phyloP scores from a whole-genome alignment of 306 rosid genomes.

The Mimosa pudica region DNA sequence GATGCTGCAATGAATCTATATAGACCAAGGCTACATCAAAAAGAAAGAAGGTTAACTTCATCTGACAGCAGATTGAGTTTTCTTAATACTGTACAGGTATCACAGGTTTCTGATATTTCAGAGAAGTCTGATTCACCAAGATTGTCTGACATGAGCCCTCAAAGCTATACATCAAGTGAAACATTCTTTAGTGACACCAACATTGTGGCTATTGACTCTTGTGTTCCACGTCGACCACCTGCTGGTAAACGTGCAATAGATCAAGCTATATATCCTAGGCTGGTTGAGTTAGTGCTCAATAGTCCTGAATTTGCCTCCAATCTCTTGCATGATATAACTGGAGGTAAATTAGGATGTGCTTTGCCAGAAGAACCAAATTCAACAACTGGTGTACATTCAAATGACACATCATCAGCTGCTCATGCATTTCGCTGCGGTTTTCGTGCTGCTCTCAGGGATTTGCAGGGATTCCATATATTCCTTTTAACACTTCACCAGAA shows the following conservation, averaged over 20 bases:
- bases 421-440: slow-evolving; percentile 78
- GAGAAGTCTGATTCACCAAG: slow-evolving; percentile 70
- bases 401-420: slow-evolving; percentile 51
- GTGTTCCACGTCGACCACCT: slow-evolving; percentile 97
- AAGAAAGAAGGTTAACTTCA: slow-evolving; percentile 85
- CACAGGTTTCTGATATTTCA: slow-evolving; percentile 70
- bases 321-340: slow-evolving; percentile 74
- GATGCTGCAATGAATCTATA: slow-evolving; percentile 68
- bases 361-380: slow-evolving; percentile 45
- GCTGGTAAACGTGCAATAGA: slow-evolving; percentile 94
- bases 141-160: slow-evolving; percentile 46
- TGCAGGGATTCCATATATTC: slow-evolving; percentile 92
- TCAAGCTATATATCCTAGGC: slow-evolving; percentile 83
- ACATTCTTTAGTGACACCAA: slow-evolving; percentile 49
- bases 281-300: slow-evolving; percentile 83
- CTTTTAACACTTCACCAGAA: slow-evolving; percentile 87
- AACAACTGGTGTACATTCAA: slow-evolving; percentile 41
- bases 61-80: slow-evolving; percentile 58
- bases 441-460: slow-evolving; percentile 83
- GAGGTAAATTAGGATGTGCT: slow-evolving; percentile 77
- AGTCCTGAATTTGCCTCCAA: slow-evolving; percentile 80
- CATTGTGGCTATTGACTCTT: slow-evolving; percentile 89
- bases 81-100: slow-evolving; percentile 53
- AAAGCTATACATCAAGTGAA: slow-evolving; percentile 54
- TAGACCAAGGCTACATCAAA: slow-evolving; percentile 69